Evolutionary conservation across 1,284 basidiomycete species (phyloP), one percentile per base, ranked within the genome.

Genomic region (Cutaneotrichosporon curvatum): DNA sequence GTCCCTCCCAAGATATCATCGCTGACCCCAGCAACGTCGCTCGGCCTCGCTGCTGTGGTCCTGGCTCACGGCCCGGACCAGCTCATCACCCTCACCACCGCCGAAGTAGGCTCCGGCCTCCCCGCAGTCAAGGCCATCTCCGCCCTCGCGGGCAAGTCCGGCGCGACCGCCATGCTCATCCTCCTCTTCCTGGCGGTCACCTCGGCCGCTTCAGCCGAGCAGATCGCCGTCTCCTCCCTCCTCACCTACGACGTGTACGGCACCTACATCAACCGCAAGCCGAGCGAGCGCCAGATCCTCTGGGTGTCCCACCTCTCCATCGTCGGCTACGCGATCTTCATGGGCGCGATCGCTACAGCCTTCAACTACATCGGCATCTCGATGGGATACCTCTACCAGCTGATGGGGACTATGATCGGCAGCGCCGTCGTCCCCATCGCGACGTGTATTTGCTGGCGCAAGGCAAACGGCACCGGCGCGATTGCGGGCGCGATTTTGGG

Each of bases 311-410:
- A 60, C 47, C 23, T 53, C 38, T 51, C 45, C 46, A 85, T 84
- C 53, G 78, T 87, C 30, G 79, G 74, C 30, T 92, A 85, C 67
- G 84, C 84, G 0, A 48, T 91, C 31, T 75, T 85, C 39, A 88
- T 89, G 80, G 87, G 83, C 23, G 58, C 87, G 12, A 82, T 87
- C 2, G 91, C 88, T 0, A 72, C 85, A 25, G 85, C 90, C 49
- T 95, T 92, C 76, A 83, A 79, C 72, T 88, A 87, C 62, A 87
- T 89, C 51, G 87, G 88, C 4, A 81, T 96, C 46, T 84, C 81
- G 6, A 86, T 89, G 85, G 87, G 55, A 20, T 51, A 57, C 48
- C 40, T 60, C 28, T 44, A 50, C 49, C 39, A 66, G 37, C 63
- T 67, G 9, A 73, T 74, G 59, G 77, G 77, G 1, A 70, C 71